Evolutionary conservation across 1,284 basidiomycete species (phyloP).

Genomic region (Takashimella koratensis): DNA sequence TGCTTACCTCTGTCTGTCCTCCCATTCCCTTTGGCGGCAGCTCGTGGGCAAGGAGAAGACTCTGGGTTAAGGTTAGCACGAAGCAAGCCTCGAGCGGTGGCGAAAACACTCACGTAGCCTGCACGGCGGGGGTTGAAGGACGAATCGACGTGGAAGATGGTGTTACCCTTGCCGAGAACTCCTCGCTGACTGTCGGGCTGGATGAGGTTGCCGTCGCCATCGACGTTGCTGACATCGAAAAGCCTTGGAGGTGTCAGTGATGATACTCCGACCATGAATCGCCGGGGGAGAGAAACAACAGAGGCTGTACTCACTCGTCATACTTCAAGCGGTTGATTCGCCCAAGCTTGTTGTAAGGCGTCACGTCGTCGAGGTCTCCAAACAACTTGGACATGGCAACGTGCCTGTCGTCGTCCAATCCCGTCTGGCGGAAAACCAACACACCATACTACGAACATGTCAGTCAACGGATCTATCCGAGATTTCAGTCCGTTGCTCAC

Average conservation of each 20-base stretch:
- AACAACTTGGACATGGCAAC: conserved; percentile 26
- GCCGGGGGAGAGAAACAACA: too few relatives aligned
- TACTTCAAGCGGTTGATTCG: conserved; percentile 22
- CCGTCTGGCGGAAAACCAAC: conserved; percentile 27
- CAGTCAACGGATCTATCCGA: too few relatives aligned
- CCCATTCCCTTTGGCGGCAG: conserved; percentile 18
- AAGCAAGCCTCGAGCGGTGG: too few relatives aligned
- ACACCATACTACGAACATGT: conserved; percentile 30
- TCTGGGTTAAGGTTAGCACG: conserved; percentile 1
- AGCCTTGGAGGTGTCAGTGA: too few relatives aligned
- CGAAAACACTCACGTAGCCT: conserved; percentile 8
- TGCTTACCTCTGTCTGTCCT: conserved; percentile 17
- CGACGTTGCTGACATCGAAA: conserved; percentile 25
- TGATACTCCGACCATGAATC: too few relatives aligned
- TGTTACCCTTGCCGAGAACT: conserved; percentile 13
- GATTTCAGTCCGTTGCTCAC: conserved; percentile 6
- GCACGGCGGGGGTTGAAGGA: conserved; percentile 24
- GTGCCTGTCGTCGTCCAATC: conserved; percentile 25
- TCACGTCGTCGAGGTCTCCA: conserved; percentile 32
- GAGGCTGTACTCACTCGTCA: conserved; percentile 14
- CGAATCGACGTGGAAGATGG: conserved; percentile 23
- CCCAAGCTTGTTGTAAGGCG: conserved; percentile 25
- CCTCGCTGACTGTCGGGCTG: conserved; percentile 12
- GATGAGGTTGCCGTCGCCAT: conserved; percentile 18
- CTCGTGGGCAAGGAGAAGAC: conserved; percentile 19